A percentile compares a stretch with the other conserved stretches of the same genome.
Evolutionary conservation across 139 green algal species (phyloP).

Genomic region (Chlorella sp.): DNA sequence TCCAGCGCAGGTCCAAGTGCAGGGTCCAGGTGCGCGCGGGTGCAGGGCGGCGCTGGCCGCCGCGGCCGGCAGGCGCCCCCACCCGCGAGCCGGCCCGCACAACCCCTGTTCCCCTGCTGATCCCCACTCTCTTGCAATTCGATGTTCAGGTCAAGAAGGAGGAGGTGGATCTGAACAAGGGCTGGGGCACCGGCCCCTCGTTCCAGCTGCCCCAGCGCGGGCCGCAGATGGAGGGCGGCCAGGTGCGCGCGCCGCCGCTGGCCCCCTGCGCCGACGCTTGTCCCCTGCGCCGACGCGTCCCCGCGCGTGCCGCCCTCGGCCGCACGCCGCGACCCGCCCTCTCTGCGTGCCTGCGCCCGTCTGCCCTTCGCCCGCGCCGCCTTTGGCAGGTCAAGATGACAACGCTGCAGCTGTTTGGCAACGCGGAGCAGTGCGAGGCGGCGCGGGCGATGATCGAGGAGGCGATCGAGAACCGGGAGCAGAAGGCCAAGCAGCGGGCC

Average conservation of each 20-base stretch:
- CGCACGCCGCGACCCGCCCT: too few relatives aligned
- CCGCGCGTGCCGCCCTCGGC: too few relatives aligned
- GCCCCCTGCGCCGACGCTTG: not conserved
- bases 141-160: slow-evolving; percentile 59
- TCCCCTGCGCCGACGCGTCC: not conserved
- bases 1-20: slow-evolving; percentile 82
- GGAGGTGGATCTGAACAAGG: slow-evolving; percentile 70
- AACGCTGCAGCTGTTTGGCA: slow-evolving; percentile 81
- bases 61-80: too few relatives aligned
- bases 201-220: slow-evolving; percentile 11
- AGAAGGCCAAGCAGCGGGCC: slow-evolving; percentile 83
- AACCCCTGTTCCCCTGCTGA: too few relatives aligned
- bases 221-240: slow-evolving; percentile 6
- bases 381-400: slow-evolving; percentile 55
- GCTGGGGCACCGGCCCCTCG: slow-evolving; percentile 58
- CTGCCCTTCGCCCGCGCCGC: not conserved
- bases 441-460: slow-evolving; percentile 70
- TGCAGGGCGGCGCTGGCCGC: too few relatives aligned
- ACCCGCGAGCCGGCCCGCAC: too few relatives aligned
- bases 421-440: slow-evolving; percentile 60
- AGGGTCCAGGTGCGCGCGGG: slow-evolving; percentile 61
- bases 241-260: not conserved
- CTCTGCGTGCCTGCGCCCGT: not conserved
- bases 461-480: slow-evolving; percentile 72
- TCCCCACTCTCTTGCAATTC: too few relatives aligned